Evolutionary conservation across 2,329 filamentous ascomycete genomes (phyloP).

Genomic region (Colletotrichum chlorophyti): DNA sequence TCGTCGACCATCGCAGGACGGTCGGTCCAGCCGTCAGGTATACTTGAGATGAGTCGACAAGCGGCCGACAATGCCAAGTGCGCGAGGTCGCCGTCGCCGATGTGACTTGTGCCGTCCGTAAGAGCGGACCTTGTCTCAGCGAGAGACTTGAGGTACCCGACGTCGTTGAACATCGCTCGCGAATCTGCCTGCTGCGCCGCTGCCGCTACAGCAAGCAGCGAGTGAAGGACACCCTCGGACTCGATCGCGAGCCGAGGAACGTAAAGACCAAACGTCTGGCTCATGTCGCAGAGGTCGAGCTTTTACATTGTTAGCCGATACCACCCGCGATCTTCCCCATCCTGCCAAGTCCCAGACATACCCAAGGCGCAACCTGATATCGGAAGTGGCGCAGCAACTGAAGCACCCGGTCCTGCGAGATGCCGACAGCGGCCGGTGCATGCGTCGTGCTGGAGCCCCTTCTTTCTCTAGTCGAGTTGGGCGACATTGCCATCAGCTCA

Average conservation of each 20-base stretch:
- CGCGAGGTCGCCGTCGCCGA: conserved; percentile 9
- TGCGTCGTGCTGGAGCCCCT: neutral
- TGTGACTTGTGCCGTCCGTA: neutral
- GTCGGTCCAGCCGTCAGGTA: conserved; percentile 13
- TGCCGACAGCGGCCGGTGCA: neutral
- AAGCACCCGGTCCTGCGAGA: conserved; percentile 30
- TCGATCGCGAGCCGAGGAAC: conserved; percentile 39
- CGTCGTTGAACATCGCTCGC: neutral
- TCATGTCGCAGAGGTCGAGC: conserved; percentile 50
- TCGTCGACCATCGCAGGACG: conserved; percentile 1
- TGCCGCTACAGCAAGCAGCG: conserved; percentile 33
- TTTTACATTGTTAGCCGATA: conserved; percentile 19
- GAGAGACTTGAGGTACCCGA: conserved; percentile 9
- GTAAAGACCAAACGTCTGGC: conserved; percentile 47
- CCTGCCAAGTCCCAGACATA: no score
- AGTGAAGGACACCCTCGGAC: conserved; percentile 34
- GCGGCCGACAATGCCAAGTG: conserved; percentile 10
- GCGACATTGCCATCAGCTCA: conserved; percentile 16
- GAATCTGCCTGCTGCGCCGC: conserved; percentile 8
- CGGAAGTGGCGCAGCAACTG: conserved; percentile 49
- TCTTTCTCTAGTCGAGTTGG: neutral
- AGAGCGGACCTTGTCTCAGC: neutral
- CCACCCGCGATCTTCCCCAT: no score
- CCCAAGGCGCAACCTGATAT: conserved; percentile 53
- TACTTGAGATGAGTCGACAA: conserved; percentile 6